Percentiles rank a stretch among this genome's conserved stretches.
These are phyloP conservation scores for Erodium moschatum DNA, from an alignment of 441 rosid genomes.

Conservation along the genomic window DNA sequence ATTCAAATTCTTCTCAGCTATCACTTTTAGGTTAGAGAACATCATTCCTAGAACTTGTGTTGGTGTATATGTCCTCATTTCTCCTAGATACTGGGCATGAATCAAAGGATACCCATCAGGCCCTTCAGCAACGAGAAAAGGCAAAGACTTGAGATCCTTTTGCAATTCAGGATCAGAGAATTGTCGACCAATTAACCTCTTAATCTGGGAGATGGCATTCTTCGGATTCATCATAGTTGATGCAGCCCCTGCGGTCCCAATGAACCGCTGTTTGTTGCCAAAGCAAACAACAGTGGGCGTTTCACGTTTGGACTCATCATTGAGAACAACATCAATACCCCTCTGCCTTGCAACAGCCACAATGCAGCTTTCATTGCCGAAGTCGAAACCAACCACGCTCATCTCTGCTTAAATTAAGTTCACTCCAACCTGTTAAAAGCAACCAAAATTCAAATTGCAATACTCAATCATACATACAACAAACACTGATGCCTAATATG, in stretches of 20 bases:
- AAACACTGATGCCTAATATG: not conserved
- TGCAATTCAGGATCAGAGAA: conserved; percentile 96
- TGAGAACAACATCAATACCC: conserved; percentile 94
- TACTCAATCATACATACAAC: not conserved
- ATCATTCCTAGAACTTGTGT: conserved; percentile 90
- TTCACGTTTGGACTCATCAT: conserved; percentile 95
- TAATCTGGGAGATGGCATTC: conserved; percentile 78
- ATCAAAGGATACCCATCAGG: conserved; percentile 86
- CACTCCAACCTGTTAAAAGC: not conserved
- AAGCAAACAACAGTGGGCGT: conserved; percentile 95
- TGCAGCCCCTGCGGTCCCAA: conserved; percentile 99
- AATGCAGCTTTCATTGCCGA: conserved; percentile 84
- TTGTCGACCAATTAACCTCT: conserved; percentile 66
- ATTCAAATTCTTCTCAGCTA: conserved; percentile 75
- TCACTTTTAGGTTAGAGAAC: conserved; percentile 64
- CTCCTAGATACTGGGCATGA: conserved; percentile 74
- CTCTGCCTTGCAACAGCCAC: conserved; percentile 95
- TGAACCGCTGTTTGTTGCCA: conserved; percentile 90
- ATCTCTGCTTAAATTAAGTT: conserved; percentile 29
- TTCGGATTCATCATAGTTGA: conserved; percentile 91
- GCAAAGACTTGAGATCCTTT: conserved; percentile 64
- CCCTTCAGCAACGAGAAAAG: conserved; percentile 63
- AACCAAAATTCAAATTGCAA: not conserved
- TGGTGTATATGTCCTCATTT: conserved; percentile 62
- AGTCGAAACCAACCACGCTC: conserved; percentile 97